phyloP scores from a whole-genome alignment of 345 rosid genomes.

The Lagerstroemia speciosa region DNA sequence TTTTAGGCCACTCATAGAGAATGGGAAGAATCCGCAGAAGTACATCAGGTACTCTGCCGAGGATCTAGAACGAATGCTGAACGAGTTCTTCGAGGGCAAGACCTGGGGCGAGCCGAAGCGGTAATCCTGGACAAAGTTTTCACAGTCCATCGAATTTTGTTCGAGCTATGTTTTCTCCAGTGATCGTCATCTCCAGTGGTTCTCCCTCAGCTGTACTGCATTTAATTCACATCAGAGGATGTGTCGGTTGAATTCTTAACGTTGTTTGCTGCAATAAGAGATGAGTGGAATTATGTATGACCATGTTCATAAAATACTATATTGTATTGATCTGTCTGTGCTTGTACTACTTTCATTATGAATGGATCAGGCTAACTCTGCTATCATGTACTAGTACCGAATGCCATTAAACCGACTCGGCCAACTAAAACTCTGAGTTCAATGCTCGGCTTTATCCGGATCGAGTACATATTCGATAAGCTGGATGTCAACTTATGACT shows the following conservation, averaged over 20 bases:
- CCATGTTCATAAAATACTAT: background rate
- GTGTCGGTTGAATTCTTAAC: background rate
- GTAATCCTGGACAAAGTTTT: constrained; percentile 14
- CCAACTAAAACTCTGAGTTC: too few species aligned
- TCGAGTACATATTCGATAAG: too few species aligned
- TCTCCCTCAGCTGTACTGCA: background rate
- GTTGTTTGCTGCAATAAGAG: background rate
- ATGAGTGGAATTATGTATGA: background rate
- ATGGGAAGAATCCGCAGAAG: constrained; percentile 75
- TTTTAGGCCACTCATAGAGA: constrained; percentile 70
- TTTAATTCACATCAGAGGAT: background rate
- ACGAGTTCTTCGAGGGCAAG: constrained; percentile 89
- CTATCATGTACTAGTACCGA: too few species aligned
- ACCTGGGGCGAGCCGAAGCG: constrained; percentile 76
- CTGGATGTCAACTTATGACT: too few species aligned
- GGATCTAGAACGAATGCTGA: constrained; percentile 80
- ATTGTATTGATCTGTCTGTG: background rate
- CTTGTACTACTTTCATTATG: background rate
- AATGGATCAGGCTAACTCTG: too few species aligned
- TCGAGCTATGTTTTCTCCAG: background rate
- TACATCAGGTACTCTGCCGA: constrained; percentile 73
- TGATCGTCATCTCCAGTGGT: background rate
- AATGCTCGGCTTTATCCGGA: too few species aligned
- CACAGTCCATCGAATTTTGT: background rate
- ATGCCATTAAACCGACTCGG: too few species aligned